These are phyloP conservation scores for Trichosporon inkin DNA, from an alignment of 1,284 basidiomycete species.

Conservation along the genomic window DNA sequence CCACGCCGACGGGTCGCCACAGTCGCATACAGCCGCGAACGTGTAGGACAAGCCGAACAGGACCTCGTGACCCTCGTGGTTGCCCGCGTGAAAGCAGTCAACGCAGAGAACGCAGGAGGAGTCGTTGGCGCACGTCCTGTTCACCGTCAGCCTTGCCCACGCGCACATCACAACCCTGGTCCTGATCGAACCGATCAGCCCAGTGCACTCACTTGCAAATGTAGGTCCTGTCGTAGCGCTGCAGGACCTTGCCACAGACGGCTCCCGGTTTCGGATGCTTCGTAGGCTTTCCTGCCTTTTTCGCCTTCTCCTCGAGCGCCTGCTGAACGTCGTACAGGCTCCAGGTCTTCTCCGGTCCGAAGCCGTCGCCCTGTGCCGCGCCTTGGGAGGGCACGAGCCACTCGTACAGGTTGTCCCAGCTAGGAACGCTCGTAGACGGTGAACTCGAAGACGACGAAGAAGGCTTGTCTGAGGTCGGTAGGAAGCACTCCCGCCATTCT, in stretches of 20 bases:
- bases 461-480: slow-evolving; percentile 10
- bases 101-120: slow-evolving; percentile 83
- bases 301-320: slow-evolving; percentile 21
- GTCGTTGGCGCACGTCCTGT: slow-evolving; percentile 80
- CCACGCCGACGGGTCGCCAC: slow-evolving; percentile 86
- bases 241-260: slow-evolving; percentile 42
- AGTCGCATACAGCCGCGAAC: slow-evolving; percentile 87
- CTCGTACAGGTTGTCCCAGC: slow-evolving; percentile 25
- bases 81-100: slow-evolving; percentile 76
- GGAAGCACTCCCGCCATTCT: slow-evolving; percentile 30
- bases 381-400: slow-evolving; percentile 19
- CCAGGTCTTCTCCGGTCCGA: slow-evolving; percentile 22
- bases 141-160: neutral
- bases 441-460: neutral
- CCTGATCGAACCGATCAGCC: neutral
- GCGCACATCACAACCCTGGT: neutral
- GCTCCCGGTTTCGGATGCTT: slow-evolving; percentile 27
- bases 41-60: slow-evolving; percentile 87
- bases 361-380: slow-evolving; percentile 11
- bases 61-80: slow-evolving; percentile 80
- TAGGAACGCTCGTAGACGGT: slow-evolving; percentile 2
- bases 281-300: slow-evolving; percentile 19
- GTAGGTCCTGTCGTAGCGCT: slow-evolving; percentile 66
- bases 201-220: slow-evolving; percentile 72
- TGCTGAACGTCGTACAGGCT: slow-evolving; percentile 23